phyloP scores from a whole-genome alignment of 164 flowering plant genomes.

The Houttuynia cordata region DNA sequence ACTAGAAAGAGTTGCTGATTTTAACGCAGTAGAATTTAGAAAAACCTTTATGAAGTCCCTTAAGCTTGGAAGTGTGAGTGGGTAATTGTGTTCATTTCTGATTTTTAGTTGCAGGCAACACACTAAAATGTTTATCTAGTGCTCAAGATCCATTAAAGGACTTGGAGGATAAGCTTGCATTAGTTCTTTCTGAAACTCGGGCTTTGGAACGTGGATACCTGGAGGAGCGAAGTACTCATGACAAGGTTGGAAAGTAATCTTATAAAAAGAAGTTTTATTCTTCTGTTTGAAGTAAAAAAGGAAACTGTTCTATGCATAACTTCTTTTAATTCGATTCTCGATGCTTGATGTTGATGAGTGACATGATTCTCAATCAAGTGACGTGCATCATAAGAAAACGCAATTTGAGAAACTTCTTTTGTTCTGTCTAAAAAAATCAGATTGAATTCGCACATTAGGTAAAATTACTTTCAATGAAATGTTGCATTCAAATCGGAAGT shows the following conservation, averaged over 20 bases:
- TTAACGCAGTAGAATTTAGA: not conserved
- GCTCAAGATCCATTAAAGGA: slow-evolving; percentile 12
- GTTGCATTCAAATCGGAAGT: not conserved
- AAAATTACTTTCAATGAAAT: not conserved
- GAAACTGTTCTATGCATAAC: no score
- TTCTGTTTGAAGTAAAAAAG: no score
- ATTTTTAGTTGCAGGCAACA: slow-evolving; percentile 1
- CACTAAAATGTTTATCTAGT: slow-evolving; percentile 8
- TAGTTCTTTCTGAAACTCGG: slow-evolving; percentile 23
- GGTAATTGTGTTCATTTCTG: not conserved
- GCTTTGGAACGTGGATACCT: slow-evolving; percentile 29
- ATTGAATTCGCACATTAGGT: not conserved
- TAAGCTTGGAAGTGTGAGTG: not conserved
- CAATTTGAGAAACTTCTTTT: not conserved
- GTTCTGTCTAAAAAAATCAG: not conserved
- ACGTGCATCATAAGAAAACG: no score
- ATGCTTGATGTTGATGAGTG: no score
- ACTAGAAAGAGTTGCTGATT: no score
- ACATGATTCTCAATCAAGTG: no score
- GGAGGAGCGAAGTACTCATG: slow-evolving; percentile 26
- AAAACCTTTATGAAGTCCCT: not conserved
- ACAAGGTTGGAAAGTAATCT: slow-evolving; percentile 26
- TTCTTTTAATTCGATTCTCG: no score
- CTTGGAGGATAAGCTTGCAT: slow-evolving; percentile 29
- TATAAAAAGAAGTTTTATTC: no score